These are phyloP conservation scores for Megacollybia platyphylla DNA, from an alignment of 1,284 basidiomycete species.

Conservation along the genomic window DNA sequence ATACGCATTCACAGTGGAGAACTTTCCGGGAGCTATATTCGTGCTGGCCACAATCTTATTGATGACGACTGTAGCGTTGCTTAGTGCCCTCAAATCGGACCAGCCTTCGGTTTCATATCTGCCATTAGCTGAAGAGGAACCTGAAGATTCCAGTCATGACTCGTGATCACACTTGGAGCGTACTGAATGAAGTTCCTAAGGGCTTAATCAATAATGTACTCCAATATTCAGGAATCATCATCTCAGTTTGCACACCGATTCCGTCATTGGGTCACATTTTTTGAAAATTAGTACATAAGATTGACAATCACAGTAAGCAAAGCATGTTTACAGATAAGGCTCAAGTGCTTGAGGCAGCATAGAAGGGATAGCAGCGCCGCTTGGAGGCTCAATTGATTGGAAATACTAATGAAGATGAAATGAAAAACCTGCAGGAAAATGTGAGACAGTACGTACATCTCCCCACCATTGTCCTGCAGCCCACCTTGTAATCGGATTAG, in stretches of 20 bases:
- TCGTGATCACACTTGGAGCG: not conserved
- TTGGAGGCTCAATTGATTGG: slow-evolving; percentile 53
- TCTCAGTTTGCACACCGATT: too few relatives aligned
- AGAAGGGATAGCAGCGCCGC: slow-evolving; percentile 32
- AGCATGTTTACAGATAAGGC: slow-evolving; percentile 32
- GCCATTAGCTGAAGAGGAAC: not conserved
- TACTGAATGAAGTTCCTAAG: too few relatives aligned
- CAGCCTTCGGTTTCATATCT: not conserved
- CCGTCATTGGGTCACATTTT: too few relatives aligned
- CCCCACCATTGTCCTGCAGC: slow-evolving; percentile 55
- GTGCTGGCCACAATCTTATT: slow-evolving; percentile 27
- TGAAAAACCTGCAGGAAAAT: not conserved
- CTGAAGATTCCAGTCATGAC: not conserved
- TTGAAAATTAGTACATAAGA: too few relatives aligned
- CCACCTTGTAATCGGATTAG: slow-evolving; percentile 22
- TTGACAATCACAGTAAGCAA: too few relatives aligned
- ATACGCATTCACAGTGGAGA: slow-evolving; percentile 32
- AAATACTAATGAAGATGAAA: slow-evolving; percentile 28
- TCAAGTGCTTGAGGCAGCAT: slow-evolving; percentile 45
- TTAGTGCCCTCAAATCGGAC: slow-evolving; percentile 3
- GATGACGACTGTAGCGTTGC: slow-evolving; percentile 16
- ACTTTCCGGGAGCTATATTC: slow-evolving; percentile 37
- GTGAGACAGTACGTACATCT: slow-evolving; percentile 22
- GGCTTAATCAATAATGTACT: too few relatives aligned
- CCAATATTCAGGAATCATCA: too few relatives aligned